A percentile compares a stretch with the other conserved stretches of the same genome.
Conservation (phyloP, 31 red algal species). For the Endocladia muricata region DNA sequence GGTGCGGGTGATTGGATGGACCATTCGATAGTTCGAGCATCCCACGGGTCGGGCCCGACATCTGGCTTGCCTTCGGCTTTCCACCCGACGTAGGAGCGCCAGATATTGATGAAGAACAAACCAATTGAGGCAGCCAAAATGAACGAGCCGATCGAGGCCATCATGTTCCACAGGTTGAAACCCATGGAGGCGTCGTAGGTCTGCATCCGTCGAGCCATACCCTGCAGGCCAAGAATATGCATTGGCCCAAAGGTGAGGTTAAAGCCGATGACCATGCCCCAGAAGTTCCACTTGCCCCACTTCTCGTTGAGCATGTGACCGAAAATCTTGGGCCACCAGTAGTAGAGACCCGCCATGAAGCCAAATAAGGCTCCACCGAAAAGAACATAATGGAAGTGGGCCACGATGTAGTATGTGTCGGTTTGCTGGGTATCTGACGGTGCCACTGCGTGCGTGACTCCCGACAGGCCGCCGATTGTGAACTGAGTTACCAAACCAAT, state of each 20-base stretch:
- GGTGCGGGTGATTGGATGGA: not conserved
- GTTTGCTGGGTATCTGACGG: not conserved
- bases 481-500: conserved; percentile 22
- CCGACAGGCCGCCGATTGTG: conserved; percentile 10
- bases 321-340: conserved; percentile 10
- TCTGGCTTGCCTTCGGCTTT: too few species aligned
- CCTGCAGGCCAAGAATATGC: conserved; percentile 4
- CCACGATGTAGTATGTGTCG: conserved; percentile 21
- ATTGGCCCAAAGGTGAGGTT: conserved; percentile 14
- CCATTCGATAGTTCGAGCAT: conserved; percentile 12
- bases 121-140: not conserved
- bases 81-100: not conserved
- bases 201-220: conserved; percentile 15
- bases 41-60: conserved; percentile 9
- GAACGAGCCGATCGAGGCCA: conserved; percentile 2
- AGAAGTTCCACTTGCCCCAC: not conserved
- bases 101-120: not conserved
- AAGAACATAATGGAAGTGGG: conserved; percentile 34
- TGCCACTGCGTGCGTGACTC: not conserved
- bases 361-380: conserved; percentile 23
- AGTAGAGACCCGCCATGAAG: conserved; percentile 6
- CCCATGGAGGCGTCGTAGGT: not conserved
- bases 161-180: not conserved
- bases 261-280: not conserved
- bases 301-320: conserved; percentile 8